Evolutionary conservation across 2,329 filamentous ascomycete genomes (phyloP), one percentile per base, ranked within the genome.

Genomic region (Aspergillus intermedius): DNA sequence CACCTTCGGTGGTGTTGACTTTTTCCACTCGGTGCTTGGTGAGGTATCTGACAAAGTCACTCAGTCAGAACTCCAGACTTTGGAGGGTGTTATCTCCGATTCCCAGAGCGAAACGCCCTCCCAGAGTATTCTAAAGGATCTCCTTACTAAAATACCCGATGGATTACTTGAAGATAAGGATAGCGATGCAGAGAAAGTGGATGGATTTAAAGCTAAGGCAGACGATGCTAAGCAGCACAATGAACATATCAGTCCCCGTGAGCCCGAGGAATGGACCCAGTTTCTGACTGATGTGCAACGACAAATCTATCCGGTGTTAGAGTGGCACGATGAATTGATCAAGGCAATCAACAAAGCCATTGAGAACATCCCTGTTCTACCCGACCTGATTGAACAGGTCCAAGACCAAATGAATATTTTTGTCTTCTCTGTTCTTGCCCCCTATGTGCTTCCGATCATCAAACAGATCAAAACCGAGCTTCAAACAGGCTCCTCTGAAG

Each of bases 1-100:
- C 51, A 96, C 91, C 5, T 96, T 96, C 68, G 91, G 91, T 53
- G 91, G 91, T 54, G 91, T 95, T 12, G 91, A 96, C 63, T 96
- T 96, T 72, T 74, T 95, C 52, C 89, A 95, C 73, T 93, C 87
- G 1, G 90, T 95, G 25, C 87, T 82, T 56, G 81, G 81, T 47
- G 81, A 84, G 58, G 82, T 95, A 45, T 87, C 86, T 35, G 91
- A 96, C 70, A 95, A 95, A 73, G 76, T 91, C 51, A 91, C 86
- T 25, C 91, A 96, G 66, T 93, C 88, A 52, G 91, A 97, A 65
- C 83, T 97, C 48, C 82, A 94, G 62, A 84, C 90, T 60, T 83
- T 96, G 9, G 87, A 96, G 68, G 86, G 85, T n/a, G 86, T 87
- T 15, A 84, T 96, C 43, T 68, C 85, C 30, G 68, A 80, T 22